Base-by-base conservation (phyloP, 768 basidiomycete genomes). In the Mycena rebaudengoi region DNA sequence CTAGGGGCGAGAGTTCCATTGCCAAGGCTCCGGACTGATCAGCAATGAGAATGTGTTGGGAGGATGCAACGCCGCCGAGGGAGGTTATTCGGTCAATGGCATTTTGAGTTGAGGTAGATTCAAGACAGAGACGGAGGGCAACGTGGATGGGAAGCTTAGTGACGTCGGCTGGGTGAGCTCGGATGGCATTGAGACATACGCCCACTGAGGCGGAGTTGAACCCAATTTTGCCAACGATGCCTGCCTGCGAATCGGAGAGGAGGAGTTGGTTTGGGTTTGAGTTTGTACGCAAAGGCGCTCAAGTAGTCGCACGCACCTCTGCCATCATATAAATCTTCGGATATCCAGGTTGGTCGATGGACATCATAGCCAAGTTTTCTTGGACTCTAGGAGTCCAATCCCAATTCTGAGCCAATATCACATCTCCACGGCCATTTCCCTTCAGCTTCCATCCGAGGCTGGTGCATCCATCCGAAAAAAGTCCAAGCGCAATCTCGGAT, bases 191-290 rank as follows among this genome's bases (percentile, higher is more conserved):
- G 48, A 78, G 66, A 59, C 74, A 75, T 14, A 74, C 74, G 35
- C 76, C 76, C 26, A 78, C 71, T 1, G 75, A 75, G 12, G 69
- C 62, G 0, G 75, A 71, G 62, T 78, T 78, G 68, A 75, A 76
- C 16, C 76, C 76, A 23, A 78, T 78, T 64, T 78, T 78, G 30
- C 76, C 76, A 12, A 78, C 73, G 50, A 78, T 75, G 12, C 76
- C 76, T n/a, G 75, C 71, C 76, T 77, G 50, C 13, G 14, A 37
- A 18, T 37, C n/a, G n/a, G 21, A n/a, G 28, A 32, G 10, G 21
- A 48, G 12, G 18, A 30, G 28, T 11, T 18, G 11, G 28, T 30
- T n/a, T n/a, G n/a, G n/a, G n/a, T n/a, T 29, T 40, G 53, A 21
- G 10, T 40, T 23, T 20, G 30, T 23, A 26, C 35, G 29, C 28